These are phyloP conservation scores for Boletus pseudo-olivaceus DNA, from an alignment of 768 basidiomycete species.

Conservation along the genomic window DNA sequence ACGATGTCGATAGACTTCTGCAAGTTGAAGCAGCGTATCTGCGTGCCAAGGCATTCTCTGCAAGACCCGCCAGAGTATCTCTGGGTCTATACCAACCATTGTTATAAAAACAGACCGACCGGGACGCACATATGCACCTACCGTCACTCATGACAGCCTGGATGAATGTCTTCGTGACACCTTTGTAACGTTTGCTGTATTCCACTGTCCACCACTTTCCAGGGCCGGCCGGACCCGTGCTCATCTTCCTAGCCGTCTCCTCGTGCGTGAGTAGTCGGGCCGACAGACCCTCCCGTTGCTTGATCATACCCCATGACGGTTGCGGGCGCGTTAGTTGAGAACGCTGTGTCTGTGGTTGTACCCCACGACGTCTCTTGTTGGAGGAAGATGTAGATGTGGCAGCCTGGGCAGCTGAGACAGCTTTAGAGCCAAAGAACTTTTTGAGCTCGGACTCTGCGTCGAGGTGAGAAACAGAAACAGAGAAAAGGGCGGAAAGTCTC, in stretches of 20 bases:
- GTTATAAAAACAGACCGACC: neutral
- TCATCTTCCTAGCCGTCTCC: conserved; percentile 48
- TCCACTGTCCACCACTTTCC: conserved; percentile 91
- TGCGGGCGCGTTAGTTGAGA: conserved; percentile 79
- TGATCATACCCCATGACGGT: conserved; percentile 69
- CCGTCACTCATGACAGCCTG: conserved; percentile 78
- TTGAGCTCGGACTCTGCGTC: conserved; percentile 90
- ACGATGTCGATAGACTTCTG: conserved; percentile 53
- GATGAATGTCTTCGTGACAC: conserved; percentile 77
- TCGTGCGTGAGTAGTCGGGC: conserved; percentile 53
- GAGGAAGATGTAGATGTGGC: conserved; percentile 34
- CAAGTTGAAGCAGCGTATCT: conserved; percentile 60
- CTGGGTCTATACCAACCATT: conserved; percentile 53
- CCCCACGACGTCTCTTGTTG: conserved; percentile 36
- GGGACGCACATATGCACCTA: conserved; percentile 33
- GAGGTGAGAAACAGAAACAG: conserved; percentile 77
- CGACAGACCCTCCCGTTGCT: conserved; percentile 68
- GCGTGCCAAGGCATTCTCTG: conserved; percentile 84
- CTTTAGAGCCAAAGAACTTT: conserved; percentile 90
- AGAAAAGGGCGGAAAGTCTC: conserved; percentile 53
- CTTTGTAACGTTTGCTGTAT: conserved; percentile 81
- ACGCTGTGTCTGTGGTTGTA: conserved; percentile 39
- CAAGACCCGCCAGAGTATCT: conserved; percentile 74
- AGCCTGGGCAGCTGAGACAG: conserved; percentile 63
- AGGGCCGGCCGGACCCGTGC: conserved; percentile 38